Evolutionary conservation across 495 filamentous ascomycete genomes (phyloP).

Genomic region (Corynascus novoguineensis): DNA sequence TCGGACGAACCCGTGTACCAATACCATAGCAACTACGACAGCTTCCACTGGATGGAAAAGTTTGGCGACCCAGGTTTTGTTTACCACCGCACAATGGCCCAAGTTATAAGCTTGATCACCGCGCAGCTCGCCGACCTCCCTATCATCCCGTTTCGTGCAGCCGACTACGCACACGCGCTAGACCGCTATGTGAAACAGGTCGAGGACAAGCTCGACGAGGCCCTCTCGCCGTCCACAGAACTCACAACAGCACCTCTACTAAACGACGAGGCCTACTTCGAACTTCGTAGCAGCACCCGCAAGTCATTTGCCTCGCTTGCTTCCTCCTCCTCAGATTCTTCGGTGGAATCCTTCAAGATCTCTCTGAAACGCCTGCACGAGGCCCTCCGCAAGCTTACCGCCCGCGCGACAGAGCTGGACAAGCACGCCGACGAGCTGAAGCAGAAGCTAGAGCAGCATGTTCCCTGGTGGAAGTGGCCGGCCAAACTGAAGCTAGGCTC

Average conservation of each 20-base stretch:
- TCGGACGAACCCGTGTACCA: conserved; percentile 55
- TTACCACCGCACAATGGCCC: conserved; percentile 74
- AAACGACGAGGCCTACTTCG: conserved; percentile 40
- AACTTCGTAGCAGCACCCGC: conserved; percentile 50
- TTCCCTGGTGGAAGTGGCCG: conserved; percentile 80
- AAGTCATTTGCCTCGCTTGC: conserved; percentile 33
- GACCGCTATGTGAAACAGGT: conserved; percentile 60
- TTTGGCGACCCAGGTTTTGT: conserved; percentile 79
- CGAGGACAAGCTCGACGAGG: conserved; percentile 52
- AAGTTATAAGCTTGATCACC: conserved; percentile 71
- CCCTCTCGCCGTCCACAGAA: conserved; percentile 7
- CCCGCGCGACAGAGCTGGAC: conserved; percentile 55
- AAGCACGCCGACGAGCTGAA: conserved; percentile 58
- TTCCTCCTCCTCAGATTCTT: conserved; percentile 35
- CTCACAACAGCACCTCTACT: conserved; percentile 25
- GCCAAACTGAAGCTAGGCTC: conserved; percentile 57
- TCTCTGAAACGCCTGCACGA: conserved; percentile 40
- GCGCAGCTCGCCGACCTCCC: conserved; percentile 76
- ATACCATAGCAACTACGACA: conserved; percentile 92
- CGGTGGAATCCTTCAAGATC: conserved; percentile 46
- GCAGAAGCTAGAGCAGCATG: conserved; percentile 57
- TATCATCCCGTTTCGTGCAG: conserved; percentile 70
- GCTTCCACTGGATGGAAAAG: conserved; percentile 77
- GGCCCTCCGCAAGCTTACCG: conserved; percentile 48
- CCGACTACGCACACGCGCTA: conserved; percentile 64